Evolutionary conservation across 331 rosid species (phyloP).

Genomic region (Malus hybrid): DNA sequence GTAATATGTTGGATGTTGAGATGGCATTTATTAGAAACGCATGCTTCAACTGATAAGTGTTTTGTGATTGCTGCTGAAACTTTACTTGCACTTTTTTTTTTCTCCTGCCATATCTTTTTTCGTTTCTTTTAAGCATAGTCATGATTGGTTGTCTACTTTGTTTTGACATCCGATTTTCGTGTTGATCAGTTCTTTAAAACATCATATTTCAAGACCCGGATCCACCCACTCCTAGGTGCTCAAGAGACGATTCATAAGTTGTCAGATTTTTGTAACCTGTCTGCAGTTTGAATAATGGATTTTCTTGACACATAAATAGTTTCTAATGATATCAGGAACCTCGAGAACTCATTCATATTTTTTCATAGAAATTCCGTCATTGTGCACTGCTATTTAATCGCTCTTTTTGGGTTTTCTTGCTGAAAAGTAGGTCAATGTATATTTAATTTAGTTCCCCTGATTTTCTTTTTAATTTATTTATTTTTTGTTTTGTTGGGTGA

Average conservation of each 20-base stretch:
- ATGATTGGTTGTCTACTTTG: neutral
- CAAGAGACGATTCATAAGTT: conserved; percentile 60
- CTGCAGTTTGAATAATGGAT: too few species aligned
- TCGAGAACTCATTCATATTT: conserved; percentile 2
- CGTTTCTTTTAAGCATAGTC: neutral
- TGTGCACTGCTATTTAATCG: too few species aligned
- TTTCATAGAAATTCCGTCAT: too few species aligned
- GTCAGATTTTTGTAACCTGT: conserved; percentile 69
- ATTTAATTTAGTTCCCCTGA: too few species aligned
- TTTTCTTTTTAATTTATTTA: too few species aligned
- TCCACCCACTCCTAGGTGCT: conserved; percentile 86
- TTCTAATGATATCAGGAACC: conserved; percentile 24
- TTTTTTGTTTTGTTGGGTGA: too few species aligned
- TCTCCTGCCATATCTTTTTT: neutral
- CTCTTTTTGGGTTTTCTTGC: too few species aligned
- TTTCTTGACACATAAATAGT: neutral
- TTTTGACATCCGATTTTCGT: conserved; percentile 64
- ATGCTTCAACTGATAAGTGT: neutral
- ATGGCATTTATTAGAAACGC: too few species aligned
- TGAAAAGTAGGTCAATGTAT: too few species aligned
- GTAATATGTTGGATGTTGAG: too few species aligned
- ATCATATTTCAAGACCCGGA: conserved; percentile 76
- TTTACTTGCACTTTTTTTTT: neutral
- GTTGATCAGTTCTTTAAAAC: conserved; percentile 87
- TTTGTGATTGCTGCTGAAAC: neutral